A percentile compares a stretch with the other conserved stretches of the same genome.
These are phyloP conservation scores for Myriosclerotinia duriaeana DNA, from an alignment of 2,329 filamentous ascomycete species.

Conservation along the genomic window DNA sequence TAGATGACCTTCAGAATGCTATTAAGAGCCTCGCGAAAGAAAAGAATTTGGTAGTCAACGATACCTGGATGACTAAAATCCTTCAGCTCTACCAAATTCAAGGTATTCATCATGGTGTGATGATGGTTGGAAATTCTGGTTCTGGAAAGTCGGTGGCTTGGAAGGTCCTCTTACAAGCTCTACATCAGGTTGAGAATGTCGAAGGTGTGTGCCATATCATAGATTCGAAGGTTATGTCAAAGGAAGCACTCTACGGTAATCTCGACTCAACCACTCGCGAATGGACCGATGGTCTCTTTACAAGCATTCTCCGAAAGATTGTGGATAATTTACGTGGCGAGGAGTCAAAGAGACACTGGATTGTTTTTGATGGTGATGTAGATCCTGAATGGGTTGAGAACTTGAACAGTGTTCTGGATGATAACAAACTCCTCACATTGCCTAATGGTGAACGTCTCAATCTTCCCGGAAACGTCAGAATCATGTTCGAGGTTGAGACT, in stretches of 20 bases:
- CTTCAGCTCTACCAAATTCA: conserved; percentile 98
- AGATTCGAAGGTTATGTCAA: conserved; percentile 99
- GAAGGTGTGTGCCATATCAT: conserved; percentile 98
- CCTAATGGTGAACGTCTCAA: conserved; percentile 98
- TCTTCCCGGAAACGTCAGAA: conserved; percentile 88
- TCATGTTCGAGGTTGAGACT: conserved; percentile 99
- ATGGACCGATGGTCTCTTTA: conserved; percentile 98
- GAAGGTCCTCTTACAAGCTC: conserved; percentile 85
- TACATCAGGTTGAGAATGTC: conserved; percentile 85
- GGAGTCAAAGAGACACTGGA: conserved; percentile 96
- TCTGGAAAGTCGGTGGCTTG: conserved; percentile 95
- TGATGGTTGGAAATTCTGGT: conserved; percentile 99
- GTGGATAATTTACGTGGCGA: conserved; percentile 98
- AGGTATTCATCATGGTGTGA: conserved; percentile 96
- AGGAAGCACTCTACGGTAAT: conserved; percentile 93
- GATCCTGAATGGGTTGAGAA: conserved; percentile 99
- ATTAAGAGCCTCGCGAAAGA: conserved; percentile 81
- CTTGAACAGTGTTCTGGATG: conserved; percentile 97
- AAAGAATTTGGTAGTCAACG: conserved; percentile 83
- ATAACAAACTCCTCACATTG: conserved; percentile 96
- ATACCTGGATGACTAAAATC: conserved; percentile 96
- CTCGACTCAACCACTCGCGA: conserved; percentile 95
- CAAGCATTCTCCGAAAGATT: conserved; percentile 95
- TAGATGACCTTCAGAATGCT: conserved; percentile 74
- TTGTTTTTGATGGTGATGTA: conserved; percentile 98